Percentiles rank a stretch among this genome's conserved stretches.
These are phyloP conservation scores for Pholiota conissans DNA, from an alignment of 768 basidiomycete genomes.

Conservation along the genomic window DNA sequence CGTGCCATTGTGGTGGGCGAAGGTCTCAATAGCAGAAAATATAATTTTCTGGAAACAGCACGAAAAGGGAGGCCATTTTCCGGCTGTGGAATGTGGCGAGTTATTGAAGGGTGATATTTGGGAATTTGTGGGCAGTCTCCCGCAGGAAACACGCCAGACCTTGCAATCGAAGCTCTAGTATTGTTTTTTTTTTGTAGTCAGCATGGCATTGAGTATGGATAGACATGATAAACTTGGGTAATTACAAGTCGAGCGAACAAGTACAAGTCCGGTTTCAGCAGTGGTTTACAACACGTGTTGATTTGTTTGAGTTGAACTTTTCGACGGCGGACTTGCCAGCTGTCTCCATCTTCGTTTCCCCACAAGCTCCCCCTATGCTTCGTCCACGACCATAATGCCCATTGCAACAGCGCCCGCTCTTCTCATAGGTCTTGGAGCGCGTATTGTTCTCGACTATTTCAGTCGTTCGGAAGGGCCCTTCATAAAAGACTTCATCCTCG, in stretches of 20 bases:
- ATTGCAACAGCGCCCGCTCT: constrained; percentile 62
- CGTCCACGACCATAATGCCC: constrained; percentile 29
- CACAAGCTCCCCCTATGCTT: constrained; percentile 11
- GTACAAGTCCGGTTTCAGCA: not conserved
- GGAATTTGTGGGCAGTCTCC: constrained; percentile 22
- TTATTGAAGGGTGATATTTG: constrained; percentile 37
- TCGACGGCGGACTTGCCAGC: not conserved
- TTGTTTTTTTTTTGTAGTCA: not conserved
- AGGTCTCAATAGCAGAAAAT: constrained; percentile 35
- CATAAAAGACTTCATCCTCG: constrained; percentile 61
- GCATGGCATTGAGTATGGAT: not conserved
- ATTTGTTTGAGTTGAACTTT: constrained; percentile 5
- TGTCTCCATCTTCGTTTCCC: constrained; percentile 2
- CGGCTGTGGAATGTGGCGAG: constrained; percentile 40
- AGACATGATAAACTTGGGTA: too few species aligned
- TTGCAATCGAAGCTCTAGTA: constrained; percentile 3
- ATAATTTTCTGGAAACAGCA: constrained; percentile 44
- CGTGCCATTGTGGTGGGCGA: constrained; percentile 40
- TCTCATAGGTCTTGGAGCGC: constrained; percentile 72
- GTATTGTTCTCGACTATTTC: constrained; percentile 63
- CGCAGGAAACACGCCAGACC: constrained; percentile 6
- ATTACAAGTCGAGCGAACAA: too few species aligned
- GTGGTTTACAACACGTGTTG: constrained; percentile 17
- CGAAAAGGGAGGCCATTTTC: constrained; percentile 46
- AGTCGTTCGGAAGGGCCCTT: constrained; percentile 46